A percentile compares a stretch with the other conserved stretches of the same genome.
These are phyloP conservation scores for Saksenaea vasiformis DNA, from an alignment of 371 early-diverging fungal genomes.

Conservation along the genomic window DNA sequence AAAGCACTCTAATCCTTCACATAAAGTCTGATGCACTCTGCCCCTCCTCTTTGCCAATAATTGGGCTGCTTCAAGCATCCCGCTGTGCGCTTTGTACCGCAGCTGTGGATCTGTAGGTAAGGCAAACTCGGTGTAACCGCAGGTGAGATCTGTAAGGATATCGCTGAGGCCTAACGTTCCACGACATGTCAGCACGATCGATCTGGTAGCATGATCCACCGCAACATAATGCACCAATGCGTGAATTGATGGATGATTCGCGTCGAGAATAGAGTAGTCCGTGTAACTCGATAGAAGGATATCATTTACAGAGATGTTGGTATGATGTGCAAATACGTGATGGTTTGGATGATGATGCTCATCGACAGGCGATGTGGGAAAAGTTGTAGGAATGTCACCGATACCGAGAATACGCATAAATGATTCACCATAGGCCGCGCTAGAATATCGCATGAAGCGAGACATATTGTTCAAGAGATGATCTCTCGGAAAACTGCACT, in stretches of 20 bases:
- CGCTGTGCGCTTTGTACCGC: slow-evolving; percentile 67
- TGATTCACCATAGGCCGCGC: slow-evolving; percentile 79
- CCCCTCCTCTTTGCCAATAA: slow-evolving; percentile 63
- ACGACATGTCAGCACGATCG: slow-evolving; percentile 85
- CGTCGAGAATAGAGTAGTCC: slow-evolving; percentile 29
- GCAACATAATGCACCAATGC: slow-evolving; percentile 83
- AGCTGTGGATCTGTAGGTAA: slow-evolving; percentile 39
- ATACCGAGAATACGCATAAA: slow-evolving; percentile 86
- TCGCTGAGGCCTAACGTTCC: slow-evolving; percentile 91
- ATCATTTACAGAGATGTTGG: slow-evolving; percentile 62
- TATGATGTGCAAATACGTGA: slow-evolving; percentile 73
- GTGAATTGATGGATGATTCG: slow-evolving; percentile 63
- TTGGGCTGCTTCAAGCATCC: slow-evolving; percentile 78
- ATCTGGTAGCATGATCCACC: slow-evolving; percentile 74
- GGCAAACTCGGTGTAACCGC: slow-evolving; percentile 70
- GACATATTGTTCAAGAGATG: slow-evolving; percentile 71
- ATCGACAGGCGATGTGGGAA: slow-evolving; percentile 53
- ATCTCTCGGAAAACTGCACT: slow-evolving; percentile 59
- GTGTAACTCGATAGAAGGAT: slow-evolving; percentile 71
- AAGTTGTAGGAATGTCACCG: slow-evolving; percentile 55
- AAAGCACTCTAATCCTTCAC: slow-evolving; percentile 61
- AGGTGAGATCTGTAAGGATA: slow-evolving; percentile 84
- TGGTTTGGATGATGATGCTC: slow-evolving; percentile 57
- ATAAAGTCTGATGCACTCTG: slow-evolving; percentile 67
- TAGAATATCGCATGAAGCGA: slow-evolving; percentile 77